Evolutionary conservation across 345 rosid genomes (phyloP), one percentile per base, ranked within the genome.

Genomic region (Sonneratia caseolaris): DNA sequence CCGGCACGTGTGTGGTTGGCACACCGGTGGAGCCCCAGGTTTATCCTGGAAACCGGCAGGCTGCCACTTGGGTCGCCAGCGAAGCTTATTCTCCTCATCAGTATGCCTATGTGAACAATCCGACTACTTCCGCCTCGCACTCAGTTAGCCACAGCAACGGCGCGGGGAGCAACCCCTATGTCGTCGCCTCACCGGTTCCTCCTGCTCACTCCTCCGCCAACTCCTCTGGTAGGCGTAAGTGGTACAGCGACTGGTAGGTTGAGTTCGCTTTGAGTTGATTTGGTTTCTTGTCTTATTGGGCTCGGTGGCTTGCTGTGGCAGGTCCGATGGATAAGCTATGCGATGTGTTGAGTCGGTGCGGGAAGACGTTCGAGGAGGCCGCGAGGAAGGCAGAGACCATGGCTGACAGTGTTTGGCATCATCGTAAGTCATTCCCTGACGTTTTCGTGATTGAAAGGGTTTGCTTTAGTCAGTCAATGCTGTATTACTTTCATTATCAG

Each of bases 361-460:
- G 90, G 66, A 91, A 78, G 77, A 88, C 71, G 70, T 55, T 86
- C 47, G 97, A 87, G 19, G 85, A 79, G 65, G 92, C 79, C 66
- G 74, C 86, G 49, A 80, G 82, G 77, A 85, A 82, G 78, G 94
- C 91, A 0, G 94, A 86, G 77, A 64, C 64, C 36, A 65, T 88
- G 49, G 93, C 86, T 70, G 86, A 81, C 73, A 81, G 81, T 72
- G 59, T 90, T 68, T 89, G 88, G 86, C 81, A 86, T 75, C 93
- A 90, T 73, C 49, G 93, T 86, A 69, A 72, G 77, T 66, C 32
- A 27, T 32, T 43, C 57, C 37, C 22, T 9, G 24, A 27, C 12
- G 24, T 14, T 70, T 43, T 3, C 64, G 7, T 21, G 13, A 18
- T 22, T n/a, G 51, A 47, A 8, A 40, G 43, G 5, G 16, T 55